Evolutionary conservation across 345 rosid species (phyloP), one percentile per base, ranked within the genome.

Genomic region (Brassica carinata): DNA sequence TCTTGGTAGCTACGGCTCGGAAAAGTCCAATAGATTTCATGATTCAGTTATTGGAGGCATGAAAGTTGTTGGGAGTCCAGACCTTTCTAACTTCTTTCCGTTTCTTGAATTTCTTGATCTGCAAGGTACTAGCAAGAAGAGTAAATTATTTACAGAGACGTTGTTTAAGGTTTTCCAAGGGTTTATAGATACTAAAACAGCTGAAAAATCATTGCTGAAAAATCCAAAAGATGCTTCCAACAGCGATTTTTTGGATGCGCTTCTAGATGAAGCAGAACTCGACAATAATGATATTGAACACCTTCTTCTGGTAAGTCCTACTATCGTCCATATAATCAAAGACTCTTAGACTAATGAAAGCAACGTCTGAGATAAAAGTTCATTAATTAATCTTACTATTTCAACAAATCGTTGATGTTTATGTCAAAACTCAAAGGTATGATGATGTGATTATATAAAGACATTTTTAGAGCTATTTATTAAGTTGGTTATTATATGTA

Each of bases 31-130:
- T 30, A 74, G 4, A 0, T 73, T 66, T 61, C 78, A 69, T 5
- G 75, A 80, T 0, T 14, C 53, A 6, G 45, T 80, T 58, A 31
- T 1, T 45, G 58, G 48, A 62, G 48, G 4, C 10, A 69, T 80
- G 79, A 67, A n/a, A 51, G 51, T 57, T 51, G 13, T 6, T 0
- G 83, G 79, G 18, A 36, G 55, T 1, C 71, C 75, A 18, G 79
- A 80, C 61, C 26, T 18, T 61, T 66, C 83, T 26, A 40, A 80
- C 8, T 74, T n/a, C 27, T 80, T 80, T 5, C 75, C 83, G 15
- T 26, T 69, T 62, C 19, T 80, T 2, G 15, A 71, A 31, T 45
- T 61, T 23, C 75, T 80, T 23, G 79, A 80, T 45, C 66, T 74
- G 8, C 79, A 80, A 62, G 74, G 83, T 15, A 69, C 2, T 23